phyloP scores from a whole-genome alignment of 768 basidiomycete species.

The Auricularia heimuer region DNA sequence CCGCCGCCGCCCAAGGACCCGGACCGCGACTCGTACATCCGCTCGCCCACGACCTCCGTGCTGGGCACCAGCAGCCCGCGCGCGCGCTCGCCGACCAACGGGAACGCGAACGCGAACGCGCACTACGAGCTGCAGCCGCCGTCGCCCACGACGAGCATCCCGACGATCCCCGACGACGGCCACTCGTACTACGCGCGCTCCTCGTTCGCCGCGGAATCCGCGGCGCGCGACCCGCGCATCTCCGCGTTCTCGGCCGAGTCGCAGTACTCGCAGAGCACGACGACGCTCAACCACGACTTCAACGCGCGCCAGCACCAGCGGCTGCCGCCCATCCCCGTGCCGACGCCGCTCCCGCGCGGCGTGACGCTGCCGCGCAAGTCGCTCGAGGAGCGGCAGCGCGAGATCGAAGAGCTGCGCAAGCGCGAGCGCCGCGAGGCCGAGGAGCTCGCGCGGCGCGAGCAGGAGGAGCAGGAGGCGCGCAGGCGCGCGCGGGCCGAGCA shows the following conservation, averaged over 20 bases:
- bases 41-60: neutral
- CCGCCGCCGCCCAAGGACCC: neutral
- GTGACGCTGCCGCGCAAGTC: neutral
- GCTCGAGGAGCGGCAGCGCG: slow-evolving; percentile 1
- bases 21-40: neutral
- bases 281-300: neutral
- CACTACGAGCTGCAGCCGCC: neutral
- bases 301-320: neutral
- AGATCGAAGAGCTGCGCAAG: neutral
- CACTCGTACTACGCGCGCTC: neutral
- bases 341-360: neutral
- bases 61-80: neutral
- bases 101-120: neutral
- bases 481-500: neutral
- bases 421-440: neutral
- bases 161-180: slow-evolving; percentile 1
- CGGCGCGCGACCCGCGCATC: neutral
- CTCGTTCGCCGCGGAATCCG: neutral
- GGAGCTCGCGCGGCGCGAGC: neutral
- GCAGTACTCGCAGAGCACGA: neutral
- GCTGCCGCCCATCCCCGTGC: neutral
- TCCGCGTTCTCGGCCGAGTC: neutral
- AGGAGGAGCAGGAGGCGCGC: neutral
- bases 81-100: neutral
- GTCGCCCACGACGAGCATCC: neutral